phyloP scores from a whole-genome alignment of 495 filamentous ascomycete genomes.

The Gamarada debralockiae region DNA sequence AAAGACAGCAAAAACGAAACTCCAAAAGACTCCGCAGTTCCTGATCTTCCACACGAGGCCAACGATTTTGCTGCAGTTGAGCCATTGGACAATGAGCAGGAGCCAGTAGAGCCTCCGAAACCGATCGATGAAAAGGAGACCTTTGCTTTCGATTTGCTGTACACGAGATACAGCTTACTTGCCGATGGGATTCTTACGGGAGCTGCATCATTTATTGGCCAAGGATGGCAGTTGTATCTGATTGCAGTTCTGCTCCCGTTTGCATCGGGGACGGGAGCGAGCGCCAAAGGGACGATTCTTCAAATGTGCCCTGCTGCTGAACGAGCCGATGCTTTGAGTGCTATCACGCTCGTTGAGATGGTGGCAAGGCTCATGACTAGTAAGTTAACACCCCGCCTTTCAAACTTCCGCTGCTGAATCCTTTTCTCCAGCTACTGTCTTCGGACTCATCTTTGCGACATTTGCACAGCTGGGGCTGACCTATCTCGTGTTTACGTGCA shows the following conservation, averaged over 20 bases:
- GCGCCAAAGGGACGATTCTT: slow-evolving; percentile 55
- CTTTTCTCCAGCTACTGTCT: slow-evolving; percentile 37
- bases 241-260: slow-evolving; percentile 49
- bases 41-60: slow-evolving; percentile 27
- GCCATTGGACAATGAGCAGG: slow-evolving; percentile 36
- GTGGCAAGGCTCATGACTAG: slow-evolving; percentile 43
- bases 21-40: slow-evolving; percentile 25
- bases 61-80: slow-evolving; percentile 28
- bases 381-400: background rate
- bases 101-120: slow-evolving; percentile 31
- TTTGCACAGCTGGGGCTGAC: slow-evolving; percentile 44
- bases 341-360: slow-evolving; percentile 52
- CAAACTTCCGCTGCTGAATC: background rate
- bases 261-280: slow-evolving; percentile 49
- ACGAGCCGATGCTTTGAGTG: slow-evolving; percentile 50
- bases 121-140: slow-evolving; percentile 31
- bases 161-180: slow-evolving; percentile 47
- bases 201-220: slow-evolving; percentile 42
- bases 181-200: slow-evolving; percentile 48
- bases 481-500: slow-evolving; percentile 49
- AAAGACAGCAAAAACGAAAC: slow-evolving; percentile 4
- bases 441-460: slow-evolving; percentile 49
- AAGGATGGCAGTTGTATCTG: slow-evolving; percentile 53
- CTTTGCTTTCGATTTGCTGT: slow-evolving; percentile 50
- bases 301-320: slow-evolving; percentile 44